A percentile compares a stretch with the other conserved stretches of the same genome.
phyloP scores from a whole-genome alignment of 2,329 filamentous ascomycete genomes.

The Verticillium albo-atrum region DNA sequence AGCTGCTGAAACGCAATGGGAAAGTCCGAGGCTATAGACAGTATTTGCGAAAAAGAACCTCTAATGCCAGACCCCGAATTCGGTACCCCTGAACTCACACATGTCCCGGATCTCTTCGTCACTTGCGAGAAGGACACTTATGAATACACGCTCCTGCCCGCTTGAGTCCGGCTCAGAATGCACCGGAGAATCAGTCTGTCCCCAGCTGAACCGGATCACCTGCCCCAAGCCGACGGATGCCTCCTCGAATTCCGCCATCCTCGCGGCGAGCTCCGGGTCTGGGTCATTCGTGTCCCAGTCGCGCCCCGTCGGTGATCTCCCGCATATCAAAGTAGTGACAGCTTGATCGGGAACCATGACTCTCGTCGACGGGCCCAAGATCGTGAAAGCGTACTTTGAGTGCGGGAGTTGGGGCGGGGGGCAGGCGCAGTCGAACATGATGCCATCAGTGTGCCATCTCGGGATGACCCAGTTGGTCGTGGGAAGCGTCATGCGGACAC shows the following conservation, averaged over 20 bases:
- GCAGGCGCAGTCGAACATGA: conserved; percentile 8
- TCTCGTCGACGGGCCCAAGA: conserved; percentile 7
- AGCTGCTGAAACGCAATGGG: background rate
- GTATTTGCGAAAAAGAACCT: background rate
- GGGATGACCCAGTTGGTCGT: conserved; percentile 1
- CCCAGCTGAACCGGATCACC: conserved; percentile 9
- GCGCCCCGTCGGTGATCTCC: background rate
- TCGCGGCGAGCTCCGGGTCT: background rate
- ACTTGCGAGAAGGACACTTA: conserved; percentile 5
- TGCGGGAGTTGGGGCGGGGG: background rate
- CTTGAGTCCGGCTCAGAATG: conserved; percentile 9
- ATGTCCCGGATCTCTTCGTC: conserved; percentile 7
- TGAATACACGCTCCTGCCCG: conserved; percentile 2
- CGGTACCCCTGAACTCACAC: conserved; percentile 1
- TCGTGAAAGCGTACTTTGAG: conserved; percentile 9
- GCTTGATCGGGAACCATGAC: background rate
- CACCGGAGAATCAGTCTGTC: conserved; percentile 3
- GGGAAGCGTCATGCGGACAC: conserved; percentile 2
- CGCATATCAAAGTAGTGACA: background rate
- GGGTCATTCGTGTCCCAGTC: background rate
- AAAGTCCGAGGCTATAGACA: background rate
- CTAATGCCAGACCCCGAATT: background rate
- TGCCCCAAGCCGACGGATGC: background rate
- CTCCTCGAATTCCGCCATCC: background rate
- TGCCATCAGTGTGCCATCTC: conserved; percentile 8